Conservation (phyloP, 345 rosid genomes). For the Orychophragmus violaceus region DNA sequence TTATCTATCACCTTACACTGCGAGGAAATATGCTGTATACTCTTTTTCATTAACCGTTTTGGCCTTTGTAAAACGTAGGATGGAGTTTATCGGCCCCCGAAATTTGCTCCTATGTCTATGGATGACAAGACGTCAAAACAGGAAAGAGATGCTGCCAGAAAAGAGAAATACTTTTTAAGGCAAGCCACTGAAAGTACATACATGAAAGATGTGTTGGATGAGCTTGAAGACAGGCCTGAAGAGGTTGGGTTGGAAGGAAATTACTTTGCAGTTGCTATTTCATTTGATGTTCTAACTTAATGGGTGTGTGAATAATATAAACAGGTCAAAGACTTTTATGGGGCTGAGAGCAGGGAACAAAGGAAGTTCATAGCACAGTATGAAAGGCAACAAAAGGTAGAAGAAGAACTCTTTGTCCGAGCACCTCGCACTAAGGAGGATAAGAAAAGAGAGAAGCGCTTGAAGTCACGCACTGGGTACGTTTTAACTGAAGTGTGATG, state of each 20-base stretch:
- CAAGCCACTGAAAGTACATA: constrained; percentile 50
- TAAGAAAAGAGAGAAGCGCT: constrained; percentile 62
- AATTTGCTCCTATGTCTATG: constrained; percentile 68
- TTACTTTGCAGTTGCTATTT: background rate
- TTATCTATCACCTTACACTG: background rate
- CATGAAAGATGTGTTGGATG: constrained; percentile 64
- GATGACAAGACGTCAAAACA: constrained; percentile 69
- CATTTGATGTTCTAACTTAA: constrained; percentile 6
- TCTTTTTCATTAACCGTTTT: constrained; percentile 14
- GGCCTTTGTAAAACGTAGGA: constrained; percentile 38
- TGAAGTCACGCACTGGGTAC: constrained; percentile 82
- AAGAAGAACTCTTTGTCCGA: constrained; percentile 76
- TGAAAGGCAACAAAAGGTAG: constrained; percentile 59
- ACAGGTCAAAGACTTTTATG: constrained; percentile 62
- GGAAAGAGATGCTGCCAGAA: constrained; percentile 65
- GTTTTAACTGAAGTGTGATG: background rate
- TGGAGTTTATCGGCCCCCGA: constrained; percentile 64
- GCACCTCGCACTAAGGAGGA: constrained; percentile 69
- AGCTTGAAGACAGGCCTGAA: constrained; percentile 80
- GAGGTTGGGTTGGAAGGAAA: constrained; percentile 46
- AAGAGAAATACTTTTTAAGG: constrained; percentile 52
- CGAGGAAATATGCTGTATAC: background rate
- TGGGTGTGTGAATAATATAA: constrained; percentile 19
- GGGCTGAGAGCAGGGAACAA: constrained; percentile 66
- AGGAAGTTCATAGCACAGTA: constrained; percentile 45